Evolutionary conservation across 139 green algal genomes (phyloP), one percentile per base, ranked within the genome.

Genomic region (Micractinium conductrix): DNA sequence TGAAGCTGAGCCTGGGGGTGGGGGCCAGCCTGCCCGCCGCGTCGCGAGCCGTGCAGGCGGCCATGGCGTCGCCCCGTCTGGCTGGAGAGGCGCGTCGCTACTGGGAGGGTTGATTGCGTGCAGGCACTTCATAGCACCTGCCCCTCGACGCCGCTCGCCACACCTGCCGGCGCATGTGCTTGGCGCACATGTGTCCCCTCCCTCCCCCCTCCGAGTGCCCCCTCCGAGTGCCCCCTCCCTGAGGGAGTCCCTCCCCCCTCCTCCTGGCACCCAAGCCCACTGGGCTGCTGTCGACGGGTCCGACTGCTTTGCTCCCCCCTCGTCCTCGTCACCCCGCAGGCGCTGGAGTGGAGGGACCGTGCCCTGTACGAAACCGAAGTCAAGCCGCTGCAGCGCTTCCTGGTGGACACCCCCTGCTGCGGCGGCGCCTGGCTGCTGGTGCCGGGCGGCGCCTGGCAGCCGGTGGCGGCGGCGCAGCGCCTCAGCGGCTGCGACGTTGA

Each of bases 401-500:
- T 97, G 60, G 93, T 88, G 21, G 94, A 97, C 70, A 65, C 86
- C 0, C 74, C 72, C 17, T 48, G 96, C 1, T 92, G 90, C 37
- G 91, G 88, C 24, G 94, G 93, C 37, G 84, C 86, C 44, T 96
- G 93, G 93, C 28, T 95, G 38, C 87, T 73, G 78, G 55, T 94
- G 10, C 79, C 85, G 14, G 53, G 48, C 10, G 55, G 58, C 7
- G 71, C 81, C 12, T 90, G 83, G 67, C 33, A 10, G 0, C 0
- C 35, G 0, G 86, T 88, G n/a, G 43, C 67, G 1, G 28, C 43
- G 24, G 9, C 4, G 0, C 37, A 80, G 35, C 84, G 86, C 0
- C 6, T 81, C 0, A 90, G 87, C 26, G 72, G 9, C 22, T 92
- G 82, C 75, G 76, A 84, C 24, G n/a, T 93, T 2, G 92, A 96